Percentiles rank a stretch among this genome's conserved stretches.
Evolutionary conservation across 495 filamentous ascomycete species (phyloP).

Genomic region (Daldinia childiae): DNA sequence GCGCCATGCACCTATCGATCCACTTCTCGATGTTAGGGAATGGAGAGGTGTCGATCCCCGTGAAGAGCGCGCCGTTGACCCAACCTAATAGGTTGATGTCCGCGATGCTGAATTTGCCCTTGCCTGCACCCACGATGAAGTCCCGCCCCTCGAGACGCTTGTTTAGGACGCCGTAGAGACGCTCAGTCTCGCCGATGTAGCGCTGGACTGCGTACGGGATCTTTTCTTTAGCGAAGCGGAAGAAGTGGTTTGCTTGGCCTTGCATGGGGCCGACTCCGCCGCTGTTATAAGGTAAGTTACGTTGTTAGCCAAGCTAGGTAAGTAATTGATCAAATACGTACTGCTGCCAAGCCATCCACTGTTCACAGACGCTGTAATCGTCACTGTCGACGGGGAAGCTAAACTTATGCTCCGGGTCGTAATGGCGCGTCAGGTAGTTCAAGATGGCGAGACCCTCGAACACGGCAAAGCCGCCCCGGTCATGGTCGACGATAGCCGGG

Average conservation of each 20-base stretch:
- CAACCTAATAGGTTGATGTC: slow-evolving; percentile 80
- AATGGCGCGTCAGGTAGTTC: slow-evolving; percentile 77
- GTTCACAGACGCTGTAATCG: slow-evolving; percentile 73
- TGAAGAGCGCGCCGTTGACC: slow-evolving; percentile 57
- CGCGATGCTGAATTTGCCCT: slow-evolving; percentile 76
- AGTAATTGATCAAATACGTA: slow-evolving; percentile 34
- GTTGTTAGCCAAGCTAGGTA: slow-evolving; percentile 50
- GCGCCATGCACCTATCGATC: slow-evolving; percentile 64
- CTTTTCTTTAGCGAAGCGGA: slow-evolving; percentile 76
- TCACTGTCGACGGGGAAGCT: slow-evolving; percentile 73
- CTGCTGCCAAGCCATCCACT: slow-evolving; percentile 68
- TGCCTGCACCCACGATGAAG: slow-evolving; percentile 69
- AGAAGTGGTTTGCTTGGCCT: slow-evolving; percentile 88
- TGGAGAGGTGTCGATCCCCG: slow-evolving; percentile 71
- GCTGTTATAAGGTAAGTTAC: slow-evolving; percentile 10
- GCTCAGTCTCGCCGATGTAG: slow-evolving; percentile 79
- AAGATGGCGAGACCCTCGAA: slow-evolving; percentile 84
- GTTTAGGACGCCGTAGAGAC: slow-evolving; percentile 81
- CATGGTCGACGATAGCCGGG: slow-evolving; percentile 78
- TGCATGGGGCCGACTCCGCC: slow-evolving; percentile 87
- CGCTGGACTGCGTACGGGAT: slow-evolving; percentile 81
- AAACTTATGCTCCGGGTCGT: slow-evolving; percentile 82
- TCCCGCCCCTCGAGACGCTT: slow-evolving; percentile 66
- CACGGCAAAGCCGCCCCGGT: slow-evolving; percentile 67
- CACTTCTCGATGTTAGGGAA: slow-evolving; percentile 77